Base-by-base conservation (phyloP, 2,329 filamentous ascomycete genomes). In the Metarhizium rileyi region DNA sequence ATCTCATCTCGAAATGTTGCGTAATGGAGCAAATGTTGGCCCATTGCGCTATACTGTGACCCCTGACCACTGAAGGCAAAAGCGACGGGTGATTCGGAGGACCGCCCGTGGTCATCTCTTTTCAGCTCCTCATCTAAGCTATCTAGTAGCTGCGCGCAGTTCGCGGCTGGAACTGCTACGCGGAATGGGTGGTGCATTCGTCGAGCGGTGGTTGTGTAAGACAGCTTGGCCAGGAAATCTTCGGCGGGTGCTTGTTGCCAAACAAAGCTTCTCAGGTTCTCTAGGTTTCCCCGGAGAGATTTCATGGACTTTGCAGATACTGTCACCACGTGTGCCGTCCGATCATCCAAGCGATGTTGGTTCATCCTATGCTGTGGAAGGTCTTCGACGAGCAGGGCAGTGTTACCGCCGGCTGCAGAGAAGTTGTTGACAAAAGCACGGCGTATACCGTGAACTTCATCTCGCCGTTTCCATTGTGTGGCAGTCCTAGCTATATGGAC, bases 401-500 rank as follows among this genome's bases (percentile, higher is more conserved):
- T 85, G 64, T 88, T 89, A 10, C 84, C 84, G 56, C 84, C 84
- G 40, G 83, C 83, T 6, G 84, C 84, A 53, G 77, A 78, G 59
- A 86, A 86, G 66, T 85, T 86, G 65, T 87, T 87, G 53, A 85
- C 66, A 56, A 78, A 76, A 8, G 76, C 66, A 3, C 71, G 64
- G 42, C 74, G 67, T 0, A 69, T 70, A n/a, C 22, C 54, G 68
- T 73, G 16, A 12, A 26, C 23, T 5, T n/a, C 18, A n/a, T 25
- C 9, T 4, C 18, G n/a, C 26, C 18, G 23, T 2, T 10, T 30
- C 44, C 43, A 50, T 5, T 16, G 6, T 2, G n/a, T 33, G 5
- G 27, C 9, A 8, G n/a, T 36, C 22, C 76, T 71, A 2, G 78
- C 73, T 56, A 84, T 81, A 48, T 73, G 71, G 41, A 81, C 70